Base-by-base conservation (phyloP, 768 basidiomycete genomes). In the Tephrocybe sp. region DNA sequence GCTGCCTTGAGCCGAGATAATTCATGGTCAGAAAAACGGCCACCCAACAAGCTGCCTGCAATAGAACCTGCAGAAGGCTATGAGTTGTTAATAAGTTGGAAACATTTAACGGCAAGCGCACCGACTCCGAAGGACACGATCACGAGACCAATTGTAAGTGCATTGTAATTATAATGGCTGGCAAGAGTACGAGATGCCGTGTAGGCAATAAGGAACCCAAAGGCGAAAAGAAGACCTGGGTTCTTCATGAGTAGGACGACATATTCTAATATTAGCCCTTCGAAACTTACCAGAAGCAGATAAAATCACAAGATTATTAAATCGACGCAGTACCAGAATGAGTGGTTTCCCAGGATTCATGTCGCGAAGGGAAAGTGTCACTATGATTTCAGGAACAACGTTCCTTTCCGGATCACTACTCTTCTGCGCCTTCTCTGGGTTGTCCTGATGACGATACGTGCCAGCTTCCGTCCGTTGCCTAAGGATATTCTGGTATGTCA, bases 311-410 rank as follows among this genome's bases (percentile, higher is more conserved):
- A 88, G 43, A 54, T 95, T 97, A 58, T 90, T 88, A 44, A 68
- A 74, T 33, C 82, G 73, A 14, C 75, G 73, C 20, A 92, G 55
- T 21, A 91, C 79, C 25, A 73, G 62, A 45, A 69, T 64, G 42
- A 92, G 76, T 1, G 88, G 86, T 41, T 74, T 76, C 43, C 89
- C 61, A 0, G 90, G 89, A 61, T 90, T 91, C n/a, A 93, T 73
- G 57, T 93, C 90, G 51, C 65, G 75, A 3, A 91, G 55, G 6
- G 84, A 78, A 30, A 90, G 67, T 54, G 73, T 80, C 39, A 88
- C 62, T 15, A 34, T 47, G 26, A 49, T 61, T 33, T 55, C 48
- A 12, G 54, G 60, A 45, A 54, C 52, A 46, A 62, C 64, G 45
- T 57, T 63, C 32, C 61, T 68, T 51, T 68, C 70, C 44, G 62